Percentiles rank a stretch among this genome's conserved stretches.
These are phyloP conservation scores for Gymnopilus junonius DNA, from an alignment of 768 basidiomycete species.

Conservation along the genomic window DNA sequence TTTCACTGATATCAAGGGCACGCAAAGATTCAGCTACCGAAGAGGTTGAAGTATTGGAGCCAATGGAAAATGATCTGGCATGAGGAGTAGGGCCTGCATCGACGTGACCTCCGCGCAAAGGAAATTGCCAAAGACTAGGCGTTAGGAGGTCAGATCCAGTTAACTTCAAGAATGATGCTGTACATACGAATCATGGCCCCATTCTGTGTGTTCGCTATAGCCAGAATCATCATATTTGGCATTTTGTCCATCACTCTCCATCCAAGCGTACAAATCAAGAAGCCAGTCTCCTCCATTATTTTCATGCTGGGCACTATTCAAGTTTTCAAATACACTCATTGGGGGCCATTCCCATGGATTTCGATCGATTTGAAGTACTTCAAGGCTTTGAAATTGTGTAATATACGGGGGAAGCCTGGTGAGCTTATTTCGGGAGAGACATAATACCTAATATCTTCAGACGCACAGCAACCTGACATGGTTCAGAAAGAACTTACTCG, in stretches of 20 bases:
- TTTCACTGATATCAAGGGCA: conserved; percentile 16
- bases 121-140: conserved; percentile 48
- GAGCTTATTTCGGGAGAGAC: conserved; percentile 85
- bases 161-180: neutral
- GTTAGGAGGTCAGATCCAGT: neutral
- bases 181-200: conserved; percentile 46
- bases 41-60: conserved; percentile 58
- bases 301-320: conserved; percentile 44
- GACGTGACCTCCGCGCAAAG: conserved; percentile 36
- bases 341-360: conserved; percentile 97
- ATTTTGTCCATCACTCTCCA: conserved; percentile 53
- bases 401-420: conserved; percentile 80
- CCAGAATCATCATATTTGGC: conserved; percentile 54
- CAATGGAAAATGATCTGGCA: conserved; percentile 62
- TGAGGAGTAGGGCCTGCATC: conserved; percentile 51
- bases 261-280: conserved; percentile 72
- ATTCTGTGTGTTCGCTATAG: conserved; percentile 47
- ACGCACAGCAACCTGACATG: neutral
- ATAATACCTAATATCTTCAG: conserved; percentile 67
- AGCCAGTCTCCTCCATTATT: conserved; percentile 77
- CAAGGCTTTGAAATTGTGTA: conserved; percentile 68
- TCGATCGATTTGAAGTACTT: conserved; percentile 83
- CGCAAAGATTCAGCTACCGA: conserved; percentile 46
- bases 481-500: conserved; percentile 47
- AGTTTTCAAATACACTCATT: conserved; percentile 51